These are phyloP conservation scores for Penicillium cosmopolitanum DNA, from an alignment of 495 filamentous ascomycete genomes.

Conservation along the genomic window DNA sequence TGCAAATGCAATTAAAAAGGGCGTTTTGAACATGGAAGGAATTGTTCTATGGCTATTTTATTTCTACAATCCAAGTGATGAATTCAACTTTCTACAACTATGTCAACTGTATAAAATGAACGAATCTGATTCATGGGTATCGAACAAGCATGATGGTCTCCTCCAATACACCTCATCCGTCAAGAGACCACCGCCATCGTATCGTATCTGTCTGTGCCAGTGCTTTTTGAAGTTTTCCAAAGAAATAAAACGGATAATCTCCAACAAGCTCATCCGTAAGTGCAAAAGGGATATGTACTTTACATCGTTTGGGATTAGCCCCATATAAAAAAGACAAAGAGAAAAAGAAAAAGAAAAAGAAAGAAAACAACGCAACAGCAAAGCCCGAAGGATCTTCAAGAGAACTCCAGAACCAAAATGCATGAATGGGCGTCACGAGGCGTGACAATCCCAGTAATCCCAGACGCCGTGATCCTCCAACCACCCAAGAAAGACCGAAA, in stretches of 20 bases:
- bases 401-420: conserved; percentile 32
- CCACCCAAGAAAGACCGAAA: conserved; percentile 24
- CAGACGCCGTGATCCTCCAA: conserved; percentile 31
- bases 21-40: conserved; percentile 11
- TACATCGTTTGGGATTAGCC: conserved; percentile 21
- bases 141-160: conserved; percentile 33
- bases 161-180: conserved; percentile 13
- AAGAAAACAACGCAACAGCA: conserved; percentile 5
- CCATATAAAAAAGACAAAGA: conserved; percentile 1
- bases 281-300: conserved; percentile 19
- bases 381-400: conserved; percentile 22
- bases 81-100: not conserved
- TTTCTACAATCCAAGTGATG: not conserved
- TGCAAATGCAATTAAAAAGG: not conserved
- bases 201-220: conserved; percentile 14
- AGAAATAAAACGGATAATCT: too few relatives aligned
- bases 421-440: conserved; percentile 22
- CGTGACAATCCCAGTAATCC: conserved; percentile 19
- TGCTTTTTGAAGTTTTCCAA: conserved; percentile 14
- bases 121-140: conserved; percentile 40
- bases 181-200: conserved; percentile 15
- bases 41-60: too few relatives aligned
- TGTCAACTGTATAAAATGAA: conserved; percentile 13
- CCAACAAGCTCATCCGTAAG: too few relatives aligned
- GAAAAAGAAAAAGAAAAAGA: conserved; percentile 4